Conservation (phyloP, 441 rosid genomes). For the Croton laevigatus region DNA sequence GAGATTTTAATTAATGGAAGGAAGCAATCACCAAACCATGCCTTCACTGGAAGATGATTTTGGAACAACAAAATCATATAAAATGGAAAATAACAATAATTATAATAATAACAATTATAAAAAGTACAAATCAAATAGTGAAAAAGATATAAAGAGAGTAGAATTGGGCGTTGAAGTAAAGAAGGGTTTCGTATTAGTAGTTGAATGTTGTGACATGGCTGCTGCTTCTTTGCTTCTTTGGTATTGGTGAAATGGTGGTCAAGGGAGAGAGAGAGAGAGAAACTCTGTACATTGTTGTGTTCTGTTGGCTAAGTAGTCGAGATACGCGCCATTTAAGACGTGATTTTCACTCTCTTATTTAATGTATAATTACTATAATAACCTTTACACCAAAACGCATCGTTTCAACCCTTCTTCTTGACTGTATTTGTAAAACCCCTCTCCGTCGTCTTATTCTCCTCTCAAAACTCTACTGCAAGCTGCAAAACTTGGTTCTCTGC, state of each 20-base stretch:
- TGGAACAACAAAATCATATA: constrained; percentile 17
- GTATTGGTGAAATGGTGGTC: constrained; percentile 20
- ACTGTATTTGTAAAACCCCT: not conserved
- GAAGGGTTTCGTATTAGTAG: not conserved
- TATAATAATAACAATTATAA: too few relatives aligned
- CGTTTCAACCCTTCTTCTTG: not conserved
- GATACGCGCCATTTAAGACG: constrained; percentile 18
- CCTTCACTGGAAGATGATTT: constrained; percentile 25
- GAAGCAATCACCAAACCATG: constrained; percentile 20
- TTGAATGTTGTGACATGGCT: constrained; percentile 14
- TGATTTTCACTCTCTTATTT: constrained; percentile 3
- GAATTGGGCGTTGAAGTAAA: constrained; percentile 4
- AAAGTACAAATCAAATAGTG: too few relatives aligned
- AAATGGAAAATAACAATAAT: not conserved
- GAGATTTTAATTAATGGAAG: constrained; percentile 11
- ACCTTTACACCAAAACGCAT: not conserved
- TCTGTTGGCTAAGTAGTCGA: constrained; percentile 13
- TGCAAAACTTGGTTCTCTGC: not conserved
- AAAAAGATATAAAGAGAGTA: not conserved
- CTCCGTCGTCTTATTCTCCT: not conserved
- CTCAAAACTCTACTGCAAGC: not conserved
- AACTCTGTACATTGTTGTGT: not conserved
- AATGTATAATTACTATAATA: too few relatives aligned
- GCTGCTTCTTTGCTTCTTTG: not conserved
- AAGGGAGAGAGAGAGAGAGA: constrained; percentile 13